A percentile compares a stretch with the other conserved stretches of the same genome.
Conservation (phyloP, 768 basidiomycete species). For the Terana coerulea region DNA sequence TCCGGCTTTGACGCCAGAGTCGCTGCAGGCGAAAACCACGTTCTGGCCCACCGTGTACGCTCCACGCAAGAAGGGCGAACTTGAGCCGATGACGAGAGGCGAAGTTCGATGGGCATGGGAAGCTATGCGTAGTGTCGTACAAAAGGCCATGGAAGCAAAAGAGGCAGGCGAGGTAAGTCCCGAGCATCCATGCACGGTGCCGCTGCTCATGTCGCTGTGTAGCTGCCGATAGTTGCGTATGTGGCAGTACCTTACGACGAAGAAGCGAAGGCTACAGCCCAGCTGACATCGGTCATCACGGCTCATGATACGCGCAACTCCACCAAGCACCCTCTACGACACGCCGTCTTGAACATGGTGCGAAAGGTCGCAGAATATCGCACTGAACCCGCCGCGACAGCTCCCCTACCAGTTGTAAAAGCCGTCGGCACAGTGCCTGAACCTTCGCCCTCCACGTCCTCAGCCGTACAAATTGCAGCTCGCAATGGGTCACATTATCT, state of each 20-base stretch:
- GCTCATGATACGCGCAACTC: constrained; percentile 71
- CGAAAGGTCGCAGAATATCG: constrained; percentile 60
- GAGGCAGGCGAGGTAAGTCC: constrained; percentile 55
- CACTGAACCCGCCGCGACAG: constrained; percentile 21
- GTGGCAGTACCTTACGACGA: constrained; percentile 54
- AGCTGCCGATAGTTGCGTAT: constrained; percentile 77
- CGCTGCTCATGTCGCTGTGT: not conserved
- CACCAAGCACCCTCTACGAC: constrained; percentile 73
- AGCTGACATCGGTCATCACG: constrained; percentile 35
- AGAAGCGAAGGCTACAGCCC: constrained; percentile 14
- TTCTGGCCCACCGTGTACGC: constrained; percentile 87
- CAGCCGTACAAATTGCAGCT: not conserved
- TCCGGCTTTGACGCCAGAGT: constrained; percentile 63
- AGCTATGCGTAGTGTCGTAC: constrained; percentile 53
- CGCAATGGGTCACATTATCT: constrained; percentile 80
- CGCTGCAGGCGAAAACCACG: constrained; percentile 60
- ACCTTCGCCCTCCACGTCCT: not conserved
- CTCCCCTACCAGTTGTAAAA: constrained; percentile 4
- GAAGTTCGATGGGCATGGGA: constrained; percentile 73
- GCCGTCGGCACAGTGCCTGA: constrained; percentile 13
- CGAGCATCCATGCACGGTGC: not conserved
- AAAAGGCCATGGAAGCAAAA: constrained; percentile 45
- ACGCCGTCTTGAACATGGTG: constrained; percentile 78
- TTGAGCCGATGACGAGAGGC: constrained; percentile 61
- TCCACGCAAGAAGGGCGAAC: constrained; percentile 64